A percentile compares a stretch with the other conserved stretches of the same genome.
phyloP scores from a whole-genome alignment of 2,329 filamentous ascomycete genomes.

The Diaporthe nobilis region DNA sequence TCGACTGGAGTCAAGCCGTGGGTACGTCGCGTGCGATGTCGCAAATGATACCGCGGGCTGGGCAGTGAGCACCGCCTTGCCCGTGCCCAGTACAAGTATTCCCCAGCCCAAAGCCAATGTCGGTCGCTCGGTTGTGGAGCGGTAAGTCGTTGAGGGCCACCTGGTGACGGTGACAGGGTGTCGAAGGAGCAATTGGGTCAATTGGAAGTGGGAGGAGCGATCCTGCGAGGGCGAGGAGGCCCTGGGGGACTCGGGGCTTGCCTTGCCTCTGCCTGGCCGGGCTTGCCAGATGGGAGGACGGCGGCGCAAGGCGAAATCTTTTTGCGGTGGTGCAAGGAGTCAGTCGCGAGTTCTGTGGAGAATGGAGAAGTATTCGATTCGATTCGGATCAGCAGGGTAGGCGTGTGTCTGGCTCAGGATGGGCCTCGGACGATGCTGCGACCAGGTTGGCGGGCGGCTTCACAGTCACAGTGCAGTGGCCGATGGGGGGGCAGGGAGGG shows the following conservation, averaged over 20 bases:
- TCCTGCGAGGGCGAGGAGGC: slow-evolving; percentile 10
- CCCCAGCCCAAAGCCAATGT: slow-evolving; percentile 34
- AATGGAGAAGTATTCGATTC: slow-evolving; percentile 35
- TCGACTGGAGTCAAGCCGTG: slow-evolving; percentile 46
- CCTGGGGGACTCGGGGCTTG: slow-evolving; percentile 20
- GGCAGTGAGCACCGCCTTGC: slow-evolving; percentile 39
- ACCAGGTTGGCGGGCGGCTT: slow-evolving; percentile 35
- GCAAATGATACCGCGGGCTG: slow-evolving; percentile 41
- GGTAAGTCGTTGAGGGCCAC: slow-evolving; percentile 7
- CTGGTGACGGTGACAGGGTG: slow-evolving; percentile 17
- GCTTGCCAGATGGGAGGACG: slow-evolving; percentile 34
- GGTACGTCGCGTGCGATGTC: slow-evolving; percentile 43
- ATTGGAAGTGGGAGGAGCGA: slow-evolving; percentile 13
- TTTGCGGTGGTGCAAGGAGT: slow-evolving; percentile 38
- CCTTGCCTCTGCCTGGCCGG: slow-evolving; percentile 17
- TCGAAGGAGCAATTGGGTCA: slow-evolving; percentile 28
- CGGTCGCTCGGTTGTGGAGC: slow-evolving; percentile 29
- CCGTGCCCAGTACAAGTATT: slow-evolving; percentile 34
- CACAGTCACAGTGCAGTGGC: slow-evolving; percentile 31
- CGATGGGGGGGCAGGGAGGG: slow-evolving; percentile 14
- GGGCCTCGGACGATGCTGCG: slow-evolving; percentile 34
- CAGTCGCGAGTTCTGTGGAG: slow-evolving; percentile 34
- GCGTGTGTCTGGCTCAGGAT: slow-evolving; percentile 29
- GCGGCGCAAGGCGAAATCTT: slow-evolving; percentile 36
- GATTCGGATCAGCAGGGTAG: slow-evolving; percentile 38